Evolutionary conservation across 208 protist species (phyloP).

Genomic region (Trypanosoma theileri): DNA sequence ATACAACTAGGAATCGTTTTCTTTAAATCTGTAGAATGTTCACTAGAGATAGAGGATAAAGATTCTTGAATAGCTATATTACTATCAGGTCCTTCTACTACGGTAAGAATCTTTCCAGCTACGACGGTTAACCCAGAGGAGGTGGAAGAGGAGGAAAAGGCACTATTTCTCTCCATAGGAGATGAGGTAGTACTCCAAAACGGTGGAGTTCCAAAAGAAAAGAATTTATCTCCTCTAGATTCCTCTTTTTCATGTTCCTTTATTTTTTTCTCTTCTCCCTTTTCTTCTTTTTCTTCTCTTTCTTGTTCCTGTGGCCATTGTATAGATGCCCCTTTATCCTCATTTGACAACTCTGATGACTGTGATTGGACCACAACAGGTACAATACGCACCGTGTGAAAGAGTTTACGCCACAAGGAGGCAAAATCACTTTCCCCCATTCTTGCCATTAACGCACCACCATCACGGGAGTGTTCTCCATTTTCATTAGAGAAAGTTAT

Average conservation of each 20-base stretch:
- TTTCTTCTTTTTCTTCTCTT: not conserved
- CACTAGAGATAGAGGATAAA: not conserved
- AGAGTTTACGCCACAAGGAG: slow-evolving; percentile 46
- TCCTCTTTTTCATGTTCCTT: too few relatives aligned
- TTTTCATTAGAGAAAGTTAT: slow-evolving; percentile 39
- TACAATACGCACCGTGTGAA: slow-evolving; percentile 40
- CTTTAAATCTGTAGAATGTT: not conserved
- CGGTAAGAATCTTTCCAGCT: slow-evolving; percentile 14
- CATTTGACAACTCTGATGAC: not conserved
- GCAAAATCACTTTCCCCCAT: slow-evolving; percentile 44
- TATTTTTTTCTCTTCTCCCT: not conserved
- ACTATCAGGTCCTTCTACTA: not conserved
- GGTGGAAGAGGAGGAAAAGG: not conserved
- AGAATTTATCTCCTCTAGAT: slow-evolving; percentile 15
- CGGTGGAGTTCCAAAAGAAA: slow-evolving; percentile 30
- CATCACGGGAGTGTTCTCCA: slow-evolving; percentile 23
- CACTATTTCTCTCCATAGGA: not conserved
- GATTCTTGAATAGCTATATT: not conserved
- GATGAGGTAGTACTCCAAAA: slow-evolving; percentile 35
- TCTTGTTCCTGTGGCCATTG: not conserved
- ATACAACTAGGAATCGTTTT: slow-evolving; percentile 23
- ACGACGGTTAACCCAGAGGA: not conserved
- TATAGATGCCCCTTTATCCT: not conserved
- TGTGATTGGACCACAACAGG: slow-evolving; percentile 32
- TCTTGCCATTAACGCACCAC: slow-evolving; percentile 35